Base-by-base conservation (phyloP, 1,139 yeast genomes). In the Blastobotrys niveus region DNA sequence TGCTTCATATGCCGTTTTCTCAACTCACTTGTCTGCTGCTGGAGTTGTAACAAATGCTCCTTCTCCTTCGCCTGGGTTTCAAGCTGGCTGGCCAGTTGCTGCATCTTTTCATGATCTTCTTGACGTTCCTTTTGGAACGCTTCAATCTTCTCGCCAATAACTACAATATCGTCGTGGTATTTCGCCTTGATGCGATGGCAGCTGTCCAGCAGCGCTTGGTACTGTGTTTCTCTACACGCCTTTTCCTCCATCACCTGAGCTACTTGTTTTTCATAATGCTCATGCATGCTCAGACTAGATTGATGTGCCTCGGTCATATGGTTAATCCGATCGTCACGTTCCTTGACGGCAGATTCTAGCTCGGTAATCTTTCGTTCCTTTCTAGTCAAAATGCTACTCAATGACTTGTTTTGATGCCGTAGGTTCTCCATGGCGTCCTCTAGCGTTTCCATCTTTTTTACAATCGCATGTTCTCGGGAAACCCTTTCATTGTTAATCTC, bases 351-450 rank as follows among this genome's bases (percentile, higher is more conserved):
- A 18, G 34, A 43, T 34, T 60, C 63, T 20, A 57, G 40, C 34
- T 55, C 59, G 14, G 44, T 36, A n/a, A 55, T 52, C 25, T 55
- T 49, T n/a, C 61, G 53, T 39, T 60, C 63, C 37, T 59, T 55
- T 14, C 62, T 52, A 10, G 44, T 50, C 31, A 60, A 43, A 40
- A 59, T 45, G 12, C 55, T 46, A 42, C 52, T 57, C 29, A 59
- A 52, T 42, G 53, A 56, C 10, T 53, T 58, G 30, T 53, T 54
- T 44, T 60, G 63, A 34, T 58, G 62, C 42, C 52, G 50, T 20
- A 59, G 49, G n/a, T 55, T 54, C 31, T 53, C 57, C 26, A 53
- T 42, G 10, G 57, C 54, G 5, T 55, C 45, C 37, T 53, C 61
- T 27, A 56, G 45, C 24, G 53, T 50, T 31, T 57, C 59, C 40